Evolutionary conservation across 2,329 filamentous ascomycete genomes (phyloP), one percentile per base, ranked within the genome.

Genomic region (Venturia nashicola): DNA sequence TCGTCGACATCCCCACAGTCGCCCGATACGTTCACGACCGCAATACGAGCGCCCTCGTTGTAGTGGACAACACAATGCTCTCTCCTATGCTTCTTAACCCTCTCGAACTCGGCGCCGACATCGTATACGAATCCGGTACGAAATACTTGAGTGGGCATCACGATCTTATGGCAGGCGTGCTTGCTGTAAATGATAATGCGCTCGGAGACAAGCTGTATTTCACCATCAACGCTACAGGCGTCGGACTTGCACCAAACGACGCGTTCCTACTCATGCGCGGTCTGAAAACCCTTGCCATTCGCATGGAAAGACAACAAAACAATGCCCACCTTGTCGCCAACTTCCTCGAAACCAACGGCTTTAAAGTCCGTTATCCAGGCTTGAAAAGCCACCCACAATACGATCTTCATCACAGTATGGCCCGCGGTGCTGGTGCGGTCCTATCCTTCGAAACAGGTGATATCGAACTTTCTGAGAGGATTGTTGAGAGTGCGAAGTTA

Each of bases 1-100:
- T 99, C 69, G 91, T 95, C 70, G 94, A 99, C 74, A 89, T 99
- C 65, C 83, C 87, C 4, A 81, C 85, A 27, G 95, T 99, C 69
- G 86, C 94, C 16, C 80, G 82, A 46, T 78, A 87, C 23, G 84
- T 89, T 0, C 94, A 97, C 74, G 85, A 87, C 44, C 84, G 83
- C 61, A 96, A 94, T 75, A 80, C 87, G 8, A 84, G 84, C 67
- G 89, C 90, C 34, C 79, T 97, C 48, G 91, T 99, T 18, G 86
- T 92, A 1, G 94, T 97, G 34, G 94, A 99, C 77, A 99, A 99
- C 79, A 99, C 94, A 65, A 99, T 99, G 94, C 86, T 99, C 68
- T 97, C 92, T 2, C 94, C 94, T 12, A 87, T 97, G 80, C 86
- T 99, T 8, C 87, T 87, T 71, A 97, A 96, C 77, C 94, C 94